Conservation (phyloP, 805 yeast species). For the Ogataea glucozyma region DNA sequence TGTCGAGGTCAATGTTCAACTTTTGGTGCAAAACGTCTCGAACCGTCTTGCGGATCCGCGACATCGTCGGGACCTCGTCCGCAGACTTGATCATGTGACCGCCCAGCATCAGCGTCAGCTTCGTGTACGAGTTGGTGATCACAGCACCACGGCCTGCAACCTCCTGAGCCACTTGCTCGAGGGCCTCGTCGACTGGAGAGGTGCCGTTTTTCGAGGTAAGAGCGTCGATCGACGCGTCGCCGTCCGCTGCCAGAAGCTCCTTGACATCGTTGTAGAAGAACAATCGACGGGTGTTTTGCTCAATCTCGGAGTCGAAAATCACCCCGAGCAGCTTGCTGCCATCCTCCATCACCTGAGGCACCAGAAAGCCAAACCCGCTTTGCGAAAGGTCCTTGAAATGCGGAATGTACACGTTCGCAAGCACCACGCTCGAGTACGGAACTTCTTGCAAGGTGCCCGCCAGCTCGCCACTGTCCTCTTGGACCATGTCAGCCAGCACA, state of each 20-base stretch:
- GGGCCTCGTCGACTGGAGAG: no score
- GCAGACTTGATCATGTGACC: slow-evolving; percentile 44
- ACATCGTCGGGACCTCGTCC: slow-evolving; percentile 24
- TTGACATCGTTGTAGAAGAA: slow-evolving; percentile 25
- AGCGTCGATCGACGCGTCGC: not conserved
- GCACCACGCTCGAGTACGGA: slow-evolving; percentile 51
- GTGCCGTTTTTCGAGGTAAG: slow-evolving; percentile 4
- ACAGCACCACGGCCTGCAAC: slow-evolving; percentile 20
- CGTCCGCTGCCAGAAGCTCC: slow-evolving; percentile 12
- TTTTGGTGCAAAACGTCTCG: slow-evolving; percentile 24
- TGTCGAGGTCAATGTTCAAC: slow-evolving; percentile 23
- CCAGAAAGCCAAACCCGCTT: slow-evolving; percentile 83
- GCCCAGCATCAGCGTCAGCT: slow-evolving; percentile 88
- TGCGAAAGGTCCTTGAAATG: slow-evolving; percentile 39
- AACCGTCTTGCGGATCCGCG: slow-evolving; percentile 25
- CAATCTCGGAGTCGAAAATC: slow-evolving; percentile 87
- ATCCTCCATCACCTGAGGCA: slow-evolving; percentile 56
- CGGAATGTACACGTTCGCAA: slow-evolving; percentile 69
- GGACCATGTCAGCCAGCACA: slow-evolving; percentile 38
- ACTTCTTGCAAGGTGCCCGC: slow-evolving; percentile 22
- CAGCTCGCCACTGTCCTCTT: slow-evolving; percentile 11
- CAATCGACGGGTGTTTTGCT: slow-evolving; percentile 45
- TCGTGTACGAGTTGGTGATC: slow-evolving; percentile 49
- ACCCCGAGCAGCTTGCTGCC: slow-evolving; percentile 72
- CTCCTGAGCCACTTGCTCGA: slow-evolving; percentile 20